These are phyloP conservation scores for Cladophialophora chaetospira DNA, from an alignment of 2,329 filamentous ascomycete genomes.

Conservation along the genomic window DNA sequence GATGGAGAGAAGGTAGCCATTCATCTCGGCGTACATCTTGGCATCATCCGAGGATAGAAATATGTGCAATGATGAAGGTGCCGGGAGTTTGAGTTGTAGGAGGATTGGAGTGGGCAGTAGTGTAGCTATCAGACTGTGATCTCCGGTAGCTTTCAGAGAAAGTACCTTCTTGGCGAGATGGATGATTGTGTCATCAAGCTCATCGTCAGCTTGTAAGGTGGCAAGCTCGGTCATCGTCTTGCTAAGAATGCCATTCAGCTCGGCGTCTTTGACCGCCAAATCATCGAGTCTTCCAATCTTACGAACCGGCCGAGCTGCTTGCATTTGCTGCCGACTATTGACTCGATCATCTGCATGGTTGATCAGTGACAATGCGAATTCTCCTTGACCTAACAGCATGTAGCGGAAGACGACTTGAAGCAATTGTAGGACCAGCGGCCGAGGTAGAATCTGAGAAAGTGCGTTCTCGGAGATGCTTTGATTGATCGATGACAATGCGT, in stretches of 20 bases:
- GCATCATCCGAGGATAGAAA: conserved; percentile 79
- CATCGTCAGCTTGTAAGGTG: conserved; percentile 76
- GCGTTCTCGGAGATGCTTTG: conserved; percentile 80
- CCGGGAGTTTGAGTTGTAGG: conserved; percentile 71
- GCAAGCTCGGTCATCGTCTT: conserved; percentile 79
- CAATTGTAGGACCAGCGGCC: conserved; percentile 73
- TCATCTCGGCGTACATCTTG: conserved; percentile 78
- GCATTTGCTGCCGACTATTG: conserved; percentile 64
- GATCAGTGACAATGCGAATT: conserved; percentile 86
- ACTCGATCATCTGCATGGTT: conserved; percentile 81
- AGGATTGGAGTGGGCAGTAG: conserved; percentile 75
- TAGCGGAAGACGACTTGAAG: conserved; percentile 80
- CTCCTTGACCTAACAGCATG: conserved; percentile 81
- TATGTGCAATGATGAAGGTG: conserved; percentile 79
- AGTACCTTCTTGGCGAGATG: conserved; percentile 80
- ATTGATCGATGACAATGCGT: conserved; percentile 73
- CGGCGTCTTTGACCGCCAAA: conserved; percentile 79
- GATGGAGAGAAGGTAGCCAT: conserved; percentile 83
- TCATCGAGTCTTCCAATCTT: conserved; percentile 51
- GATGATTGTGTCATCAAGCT: conserved; percentile 70
- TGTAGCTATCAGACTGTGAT: conserved; percentile 26
- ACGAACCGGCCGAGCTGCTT: conserved; percentile 37
- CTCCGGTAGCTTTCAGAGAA: conserved; percentile 62
- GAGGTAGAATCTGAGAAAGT: conserved; percentile 77
- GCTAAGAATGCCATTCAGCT: conserved; percentile 74